Conservation (phyloP, 176 grass and related monocot genomes). For the Eleusine indica region DNA sequence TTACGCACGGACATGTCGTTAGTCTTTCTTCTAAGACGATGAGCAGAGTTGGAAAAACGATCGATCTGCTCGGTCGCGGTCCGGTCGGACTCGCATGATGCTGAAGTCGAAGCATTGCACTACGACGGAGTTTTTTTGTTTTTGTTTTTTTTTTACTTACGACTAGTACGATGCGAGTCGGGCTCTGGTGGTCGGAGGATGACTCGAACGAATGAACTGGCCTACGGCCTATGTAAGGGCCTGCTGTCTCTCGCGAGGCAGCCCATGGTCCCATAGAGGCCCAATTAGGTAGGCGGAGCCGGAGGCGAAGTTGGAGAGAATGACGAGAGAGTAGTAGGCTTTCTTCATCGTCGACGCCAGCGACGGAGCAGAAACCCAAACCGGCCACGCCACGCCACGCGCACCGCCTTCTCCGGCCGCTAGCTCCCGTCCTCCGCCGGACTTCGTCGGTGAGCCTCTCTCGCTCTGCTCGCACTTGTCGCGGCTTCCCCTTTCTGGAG, state of each 20-base stretch:
- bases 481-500: not conserved
- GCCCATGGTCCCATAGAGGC: not conserved
- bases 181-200: not conserved
- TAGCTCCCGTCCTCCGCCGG: not conserved
- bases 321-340: not conserved
- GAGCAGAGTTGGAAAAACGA: not conserved
- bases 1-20: too few relatives aligned
- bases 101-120: not conserved
- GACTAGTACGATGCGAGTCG: too few relatives aligned
- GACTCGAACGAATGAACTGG: not conserved
- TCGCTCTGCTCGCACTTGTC: not conserved
- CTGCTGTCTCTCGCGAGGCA: not conserved
- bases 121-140: not conserved
- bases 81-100: constrained; percentile 13
- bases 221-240: not conserved
- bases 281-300: not conserved
- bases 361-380: not conserved
- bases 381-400: not conserved
- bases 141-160: too few relatives aligned
- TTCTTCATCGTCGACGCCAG: not conserved
- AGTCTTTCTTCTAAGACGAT: constrained; percentile 41
- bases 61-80: constrained; percentile 1
- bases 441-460: constrained; percentile 5
- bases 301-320: constrained; percentile 1
- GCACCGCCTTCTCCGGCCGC: not conserved